A percentile compares a stretch with the other conserved stretches of the same genome.
phyloP scores from a whole-genome alignment of 805 yeast species.

The Tetrapisispora taiwanensis region DNA sequence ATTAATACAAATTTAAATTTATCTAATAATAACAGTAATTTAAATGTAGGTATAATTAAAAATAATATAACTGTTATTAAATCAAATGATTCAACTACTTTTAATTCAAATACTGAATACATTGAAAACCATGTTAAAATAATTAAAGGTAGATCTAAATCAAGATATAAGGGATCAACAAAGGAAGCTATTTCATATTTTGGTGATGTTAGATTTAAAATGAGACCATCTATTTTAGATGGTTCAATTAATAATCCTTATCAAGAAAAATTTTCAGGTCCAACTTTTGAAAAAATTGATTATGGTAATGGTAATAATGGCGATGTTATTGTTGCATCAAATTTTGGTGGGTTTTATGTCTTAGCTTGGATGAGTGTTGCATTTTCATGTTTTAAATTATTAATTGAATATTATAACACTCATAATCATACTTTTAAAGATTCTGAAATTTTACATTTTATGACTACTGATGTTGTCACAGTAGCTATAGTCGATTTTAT shows the following conservation, averaged over 20 bases:
- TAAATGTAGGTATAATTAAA: too few species aligned
- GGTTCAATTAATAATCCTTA: slow-evolving; percentile 26
- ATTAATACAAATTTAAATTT: not conserved
- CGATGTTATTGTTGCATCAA: slow-evolving; percentile 9
- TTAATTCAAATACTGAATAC: not conserved
- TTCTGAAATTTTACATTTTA: slow-evolving; percentile 45
- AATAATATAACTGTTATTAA: not conserved
- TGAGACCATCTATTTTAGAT: slow-evolving; percentile 45
- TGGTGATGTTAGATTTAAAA: slow-evolving; percentile 41
- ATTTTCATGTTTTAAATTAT: slow-evolving; percentile 41
- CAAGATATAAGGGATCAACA: slow-evolving; percentile 15
- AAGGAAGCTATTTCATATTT: slow-evolving; percentile 39
- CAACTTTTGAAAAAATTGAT: slow-evolving; percentile 18
- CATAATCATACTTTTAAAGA: slow-evolving; percentile 32
- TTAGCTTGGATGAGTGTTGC: slow-evolving; percentile 66
- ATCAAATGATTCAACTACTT: not conserved
- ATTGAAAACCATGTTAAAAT: slow-evolving; percentile 8
- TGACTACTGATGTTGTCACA: slow-evolving; percentile 50
- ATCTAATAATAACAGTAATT: too few species aligned
- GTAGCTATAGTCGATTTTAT: slow-evolving; percentile 65
- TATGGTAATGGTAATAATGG: not conserved
- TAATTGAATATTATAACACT: slow-evolving; percentile 42
- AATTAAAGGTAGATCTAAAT: slow-evolving; percentile 15
- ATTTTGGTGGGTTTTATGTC: slow-evolving; percentile 71
- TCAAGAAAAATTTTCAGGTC: slow-evolving; percentile 22